phyloP scores from a whole-genome alignment of 2,329 filamentous ascomycete species.

The Trichoderma oligosporum region DNA sequence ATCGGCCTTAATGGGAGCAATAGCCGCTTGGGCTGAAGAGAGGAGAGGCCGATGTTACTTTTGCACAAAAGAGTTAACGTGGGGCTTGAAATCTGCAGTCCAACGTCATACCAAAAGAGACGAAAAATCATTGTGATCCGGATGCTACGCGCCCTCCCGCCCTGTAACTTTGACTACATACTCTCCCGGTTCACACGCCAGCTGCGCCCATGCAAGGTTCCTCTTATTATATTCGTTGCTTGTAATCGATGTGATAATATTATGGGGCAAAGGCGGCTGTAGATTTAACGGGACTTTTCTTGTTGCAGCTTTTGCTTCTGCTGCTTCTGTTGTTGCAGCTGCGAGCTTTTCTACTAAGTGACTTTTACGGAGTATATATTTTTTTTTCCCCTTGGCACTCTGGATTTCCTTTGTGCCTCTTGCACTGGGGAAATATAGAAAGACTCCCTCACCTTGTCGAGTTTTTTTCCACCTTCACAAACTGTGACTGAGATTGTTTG shows the following conservation, averaged over 20 bases:
- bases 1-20: background rate
- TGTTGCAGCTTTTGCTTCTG: background rate
- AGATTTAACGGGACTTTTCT: background rate
- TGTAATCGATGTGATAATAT: background rate
- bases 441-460: too few species aligned
- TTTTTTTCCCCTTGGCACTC: background rate
- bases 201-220: background rate
- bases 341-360: too few species aligned
- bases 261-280: slow-evolving; percentile 9
- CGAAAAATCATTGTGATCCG: too few species aligned
- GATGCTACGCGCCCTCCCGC: background rate
- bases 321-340: too few species aligned
- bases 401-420: background rate
- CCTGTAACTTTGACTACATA: too few species aligned
- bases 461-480: background rate
- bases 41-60: too few species aligned
- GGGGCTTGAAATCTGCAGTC: slow-evolving; percentile 8
- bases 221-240: background rate
- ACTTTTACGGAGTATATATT: background rate
- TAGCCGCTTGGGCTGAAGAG: slow-evolving; percentile 1
- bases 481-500: background rate
- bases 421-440: background rate
- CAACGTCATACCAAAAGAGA: slow-evolving; percentile 1
- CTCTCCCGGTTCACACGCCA: too few species aligned
- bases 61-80: too few species aligned